These are phyloP conservation scores for Limonium bicolor DNA, from an alignment of 148 eudicot species.

Conservation along the genomic window DNA sequence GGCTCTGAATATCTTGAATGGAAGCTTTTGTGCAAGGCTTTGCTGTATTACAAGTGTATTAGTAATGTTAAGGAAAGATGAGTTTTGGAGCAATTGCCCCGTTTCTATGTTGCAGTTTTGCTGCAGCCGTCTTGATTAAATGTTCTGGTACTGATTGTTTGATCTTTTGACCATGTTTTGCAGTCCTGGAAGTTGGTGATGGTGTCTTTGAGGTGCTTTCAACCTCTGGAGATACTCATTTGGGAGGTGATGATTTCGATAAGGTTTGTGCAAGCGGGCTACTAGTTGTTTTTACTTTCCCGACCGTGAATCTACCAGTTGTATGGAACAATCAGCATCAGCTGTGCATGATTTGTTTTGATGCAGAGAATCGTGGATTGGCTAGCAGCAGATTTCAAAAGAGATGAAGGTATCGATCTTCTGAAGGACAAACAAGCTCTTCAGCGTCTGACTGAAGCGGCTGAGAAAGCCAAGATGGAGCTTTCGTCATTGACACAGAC, in stretches of 20 bases:
- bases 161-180: neutral
- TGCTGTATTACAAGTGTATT: too few relatives aligned
- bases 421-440: slow-evolving; percentile 68
- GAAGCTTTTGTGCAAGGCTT: too few relatives aligned
- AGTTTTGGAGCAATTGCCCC: too few relatives aligned
- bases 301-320: neutral
- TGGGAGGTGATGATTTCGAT: slow-evolving; percentile 47
- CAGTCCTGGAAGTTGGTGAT: slow-evolving; percentile 54
- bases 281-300: neutral
- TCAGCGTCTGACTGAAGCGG: slow-evolving; percentile 55
- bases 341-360: neutral
- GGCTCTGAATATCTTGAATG: too few relatives aligned
- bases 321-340: neutral
- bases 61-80: too few relatives aligned
- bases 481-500: slow-evolving; percentile 53
- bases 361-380: slow-evolving; percentile 58
- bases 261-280: slow-evolving; percentile 12
- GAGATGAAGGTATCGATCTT: slow-evolving; percentile 50
- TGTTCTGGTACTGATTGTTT: neutral
- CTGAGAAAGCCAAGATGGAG: slow-evolving; percentile 68
- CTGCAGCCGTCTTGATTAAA: too few relatives aligned
- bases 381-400: slow-evolving; percentile 49
- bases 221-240: slow-evolving; percentile 39
- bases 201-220: slow-evolving; percentile 56
- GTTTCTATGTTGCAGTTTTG: too few relatives aligned